Conservation (phyloP, 495 filamentous ascomycete species). For the Filosporella fistucella region DNA sequence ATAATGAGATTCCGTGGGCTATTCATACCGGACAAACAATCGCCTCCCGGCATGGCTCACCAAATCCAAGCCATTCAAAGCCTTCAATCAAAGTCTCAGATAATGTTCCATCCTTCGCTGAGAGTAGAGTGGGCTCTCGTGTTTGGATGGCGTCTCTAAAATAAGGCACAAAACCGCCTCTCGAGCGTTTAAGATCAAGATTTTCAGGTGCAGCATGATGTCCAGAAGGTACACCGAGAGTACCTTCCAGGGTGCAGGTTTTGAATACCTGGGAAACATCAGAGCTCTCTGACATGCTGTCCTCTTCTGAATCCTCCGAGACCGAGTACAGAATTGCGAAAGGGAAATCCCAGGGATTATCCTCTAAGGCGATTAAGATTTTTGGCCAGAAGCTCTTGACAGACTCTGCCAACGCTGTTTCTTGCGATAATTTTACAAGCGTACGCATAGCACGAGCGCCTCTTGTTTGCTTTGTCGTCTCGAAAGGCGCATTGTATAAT, state of each 20-base stretch:
- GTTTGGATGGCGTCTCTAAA: slow-evolving; percentile 63
- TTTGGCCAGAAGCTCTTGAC: slow-evolving; percentile 57
- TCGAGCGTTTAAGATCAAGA: slow-evolving; percentile 54
- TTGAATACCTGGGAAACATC: slow-evolving; percentile 6
- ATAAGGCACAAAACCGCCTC: slow-evolving; percentile 56
- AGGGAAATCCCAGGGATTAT: slow-evolving; percentile 55
- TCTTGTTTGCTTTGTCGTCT: slow-evolving; percentile 57
- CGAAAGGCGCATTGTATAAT: slow-evolving; percentile 61
- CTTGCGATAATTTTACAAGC: slow-evolving; percentile 57
- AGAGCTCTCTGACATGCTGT: slow-evolving; percentile 2
- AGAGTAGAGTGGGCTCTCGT: slow-evolving; percentile 29
- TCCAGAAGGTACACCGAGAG: slow-evolving; percentile 53
- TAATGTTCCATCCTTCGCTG: slow-evolving; percentile 9
- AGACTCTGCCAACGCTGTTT: slow-evolving; percentile 56
- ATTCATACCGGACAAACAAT: slow-evolving; percentile 49
- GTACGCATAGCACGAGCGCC: slow-evolving; percentile 59
- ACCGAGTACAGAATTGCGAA: slow-evolving; percentile 62
- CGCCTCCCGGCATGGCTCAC: slow-evolving; percentile 53
- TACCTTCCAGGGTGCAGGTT: slow-evolving; percentile 39
- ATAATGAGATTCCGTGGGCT: slow-evolving; percentile 27
- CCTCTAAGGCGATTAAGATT: slow-evolving; percentile 48
- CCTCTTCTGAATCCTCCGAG: slow-evolving; percentile 37
- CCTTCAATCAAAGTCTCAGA: slow-evolving; percentile 29
- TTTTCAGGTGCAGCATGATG: slow-evolving; percentile 17
- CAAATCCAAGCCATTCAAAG: slow-evolving; percentile 48